Evolutionary conservation across 2,329 filamentous ascomycete species (phyloP), one percentile per base, ranked within the genome.

Genomic region (Trichoderma sp.): DNA sequence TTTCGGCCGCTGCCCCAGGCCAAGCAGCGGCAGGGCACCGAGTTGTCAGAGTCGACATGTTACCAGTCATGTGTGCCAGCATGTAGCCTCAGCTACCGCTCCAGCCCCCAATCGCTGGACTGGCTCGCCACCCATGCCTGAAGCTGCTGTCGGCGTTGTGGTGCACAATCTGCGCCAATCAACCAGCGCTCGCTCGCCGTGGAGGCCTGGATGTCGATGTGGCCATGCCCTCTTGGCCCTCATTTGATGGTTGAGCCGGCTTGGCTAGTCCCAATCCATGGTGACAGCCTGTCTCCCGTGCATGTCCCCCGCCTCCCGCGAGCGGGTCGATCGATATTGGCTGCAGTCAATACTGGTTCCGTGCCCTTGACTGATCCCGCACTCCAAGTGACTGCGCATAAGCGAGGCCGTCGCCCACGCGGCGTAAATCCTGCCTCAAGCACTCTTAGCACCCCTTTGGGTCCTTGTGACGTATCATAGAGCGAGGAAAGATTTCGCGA

Each of bases 311-410:
- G 64, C 64, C 39, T 66, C 54, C 64, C 54, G 64, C 54, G 39
- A 34, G 64, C 64, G 64, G 63, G 64, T 66, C 64, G 64, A 66
- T 66, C 64, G 64, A 66, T 66, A 66, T 66, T 66, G 64, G 64
- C 61, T 58, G 61, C 61, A 66, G 55, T 30, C 3, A 10, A 37
- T 18, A 28, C 30, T 49, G 46, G 21, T 49, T 24, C n/a, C 46
- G 21, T 49, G 13, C n/a, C 46, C 21, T 21, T 49, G n/a, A 24
- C 21, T 11, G 21, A 39, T 59, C 21, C 34, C 43, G 28, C 10
- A 26, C 24, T 28, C 13, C 18, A 30, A 21, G 18, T 28, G 30
- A 63, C n/a, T 46, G 21, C 59, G 30, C 52, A 24, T 16, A 34
- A 65, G 51, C 51, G 18, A 52, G 49, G 18, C 7, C 8, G 30